Evolutionary conservation across 192 early-diverging fungal species (phyloP), one percentile per base, ranked within the genome.

Genomic region (Coemansia furcata): DNA sequence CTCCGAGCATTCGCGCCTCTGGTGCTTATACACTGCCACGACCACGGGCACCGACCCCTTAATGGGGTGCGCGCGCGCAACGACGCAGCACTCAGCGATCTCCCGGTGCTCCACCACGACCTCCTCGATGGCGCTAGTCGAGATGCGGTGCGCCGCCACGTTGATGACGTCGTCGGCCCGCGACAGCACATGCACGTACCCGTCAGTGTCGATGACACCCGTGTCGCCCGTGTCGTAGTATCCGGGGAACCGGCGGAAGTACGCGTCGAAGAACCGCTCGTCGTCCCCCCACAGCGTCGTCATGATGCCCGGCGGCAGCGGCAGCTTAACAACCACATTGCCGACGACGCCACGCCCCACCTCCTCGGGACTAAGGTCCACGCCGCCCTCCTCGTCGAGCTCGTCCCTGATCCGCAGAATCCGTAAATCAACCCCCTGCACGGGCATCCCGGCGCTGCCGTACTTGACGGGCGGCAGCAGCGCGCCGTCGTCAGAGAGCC

Each of bases 221-320:
- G 90, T 88, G 67, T 96, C 94, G 8, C 93, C 92, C 0, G 91
- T 91, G 70, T 92, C 90, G 62, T 85, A 92, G 74, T 90, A 91
- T 0, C 94, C 94, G 1, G 90, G 90, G 66, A 91, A 96, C 42
- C 85, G 79, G 3, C 71, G 68, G 60, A 95, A 87, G 66, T 96
- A 94, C 36, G 86, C 85, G 38, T 88, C 78, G 19, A 84, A 68
- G 72, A 91, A 96, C 21, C 90, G 87, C n/a, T 66, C 61, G 40
- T 86, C 81, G 76, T 96, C 93, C 14, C 90, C 86, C 91, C 92
- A 96, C 47, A 96, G 77, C 35, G 86, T 88, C n/a, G 86, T 73
- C 65, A 93, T 85, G 15, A 87, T 86, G 8, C 91, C 90, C 0
- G 92, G 94, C 15, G 93, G 89, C 62, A 94, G 69, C 0, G 94